Evolutionary conservation across 2,329 filamentous ascomycete genomes (phyloP).

Genomic region (Didymella keratinophila): DNA sequence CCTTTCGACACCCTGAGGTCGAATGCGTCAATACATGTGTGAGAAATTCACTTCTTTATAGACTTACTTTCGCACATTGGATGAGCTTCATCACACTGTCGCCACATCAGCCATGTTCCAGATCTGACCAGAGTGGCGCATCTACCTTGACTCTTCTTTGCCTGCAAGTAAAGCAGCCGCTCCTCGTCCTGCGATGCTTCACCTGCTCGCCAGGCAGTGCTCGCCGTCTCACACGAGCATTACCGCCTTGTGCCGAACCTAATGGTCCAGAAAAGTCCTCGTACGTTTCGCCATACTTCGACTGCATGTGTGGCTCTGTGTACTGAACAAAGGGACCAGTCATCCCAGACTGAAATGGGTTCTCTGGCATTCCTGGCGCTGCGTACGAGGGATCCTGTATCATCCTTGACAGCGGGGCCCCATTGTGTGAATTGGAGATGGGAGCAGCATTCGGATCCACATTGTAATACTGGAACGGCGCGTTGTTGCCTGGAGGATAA

Average conservation of each 20-base stretch:
- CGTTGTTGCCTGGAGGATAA: slow-evolving; percentile 44
- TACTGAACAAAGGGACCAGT: slow-evolving; percentile 44
- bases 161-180: slow-evolving; percentile 92
- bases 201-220: slow-evolving; percentile 68
- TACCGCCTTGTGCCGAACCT: slow-evolving; percentile 39
- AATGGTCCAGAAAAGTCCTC: slow-evolving; percentile 43
- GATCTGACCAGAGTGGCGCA: slow-evolving; percentile 8
- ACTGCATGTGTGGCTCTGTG: slow-evolving; percentile 41
- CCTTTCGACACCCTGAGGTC: slow-evolving; percentile 81
- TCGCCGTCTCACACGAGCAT: slow-evolving; percentile 42
- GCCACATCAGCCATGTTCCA: slow-evolving; percentile 25
- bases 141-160: slow-evolving; percentile 80
- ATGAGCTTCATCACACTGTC: slow-evolving; percentile 85
- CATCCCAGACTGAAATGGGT: slow-evolving; percentile 43
- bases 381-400: slow-evolving; percentile 39
- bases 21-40: slow-evolving; percentile 26
- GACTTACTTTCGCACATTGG: slow-evolving; percentile 80
- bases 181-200: slow-evolving; percentile 92
- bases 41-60: not conserved
- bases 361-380: slow-evolving; percentile 39
- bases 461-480: slow-evolving; percentile 49
- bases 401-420: slow-evolving; percentile 33
- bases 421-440: slow-evolving; percentile 34
- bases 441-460: slow-evolving; percentile 39
- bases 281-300: slow-evolving; percentile 47